Conservation (phyloP, 805 yeast species). For the Candida ulmi region DNA sequence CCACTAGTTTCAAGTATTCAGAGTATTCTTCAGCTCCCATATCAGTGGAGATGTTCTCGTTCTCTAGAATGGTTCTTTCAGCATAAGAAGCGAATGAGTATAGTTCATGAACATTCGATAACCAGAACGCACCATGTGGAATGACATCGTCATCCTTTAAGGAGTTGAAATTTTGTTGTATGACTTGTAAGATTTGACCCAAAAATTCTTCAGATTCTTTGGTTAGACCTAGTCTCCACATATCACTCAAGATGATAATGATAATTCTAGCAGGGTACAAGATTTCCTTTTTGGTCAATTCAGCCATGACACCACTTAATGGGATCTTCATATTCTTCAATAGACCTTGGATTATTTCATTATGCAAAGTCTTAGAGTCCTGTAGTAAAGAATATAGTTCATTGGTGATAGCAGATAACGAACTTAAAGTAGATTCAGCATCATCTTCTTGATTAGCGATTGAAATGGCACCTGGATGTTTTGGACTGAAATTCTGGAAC, state of each 20-base stretch:
- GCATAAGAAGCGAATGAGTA: slow-evolving; percentile 94
- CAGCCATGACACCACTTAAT: slow-evolving; percentile 77
- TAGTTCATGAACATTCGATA: slow-evolving; percentile 91
- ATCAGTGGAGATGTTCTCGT: slow-evolving; percentile 71
- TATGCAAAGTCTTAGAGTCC: slow-evolving; percentile 66
- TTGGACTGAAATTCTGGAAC: slow-evolving; percentile 25
- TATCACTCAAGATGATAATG: slow-evolving; percentile 86
- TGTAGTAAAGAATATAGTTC: slow-evolving; percentile 67
- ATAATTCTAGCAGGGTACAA: slow-evolving; percentile 94
- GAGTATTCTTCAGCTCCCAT: slow-evolving; percentile 88
- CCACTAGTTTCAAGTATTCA: slow-evolving; percentile 83
- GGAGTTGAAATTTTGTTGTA: slow-evolving; percentile 77
- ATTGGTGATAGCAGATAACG: slow-evolving; percentile 67
- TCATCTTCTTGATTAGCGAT: slow-evolving; percentile 46
- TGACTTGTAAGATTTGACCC: slow-evolving; percentile 81
- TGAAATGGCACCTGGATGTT: slow-evolving; percentile 55
- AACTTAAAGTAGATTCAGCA: slow-evolving; percentile 34
- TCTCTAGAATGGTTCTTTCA: slow-evolving; percentile 82
- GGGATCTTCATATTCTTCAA: slow-evolving; percentile 84
- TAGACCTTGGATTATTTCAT: slow-evolving; percentile 82
- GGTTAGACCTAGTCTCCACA: slow-evolving; percentile 97
- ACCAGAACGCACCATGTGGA: slow-evolving; percentile 95
- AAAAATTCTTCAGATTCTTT: slow-evolving; percentile 86
- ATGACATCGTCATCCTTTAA: slow-evolving; percentile 82
- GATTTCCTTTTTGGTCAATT: slow-evolving; percentile 81